These are phyloP conservation scores for Zizania latifolia DNA, from an alignment of 176 grass and related monocot genomes.

Conservation along the genomic window DNA sequence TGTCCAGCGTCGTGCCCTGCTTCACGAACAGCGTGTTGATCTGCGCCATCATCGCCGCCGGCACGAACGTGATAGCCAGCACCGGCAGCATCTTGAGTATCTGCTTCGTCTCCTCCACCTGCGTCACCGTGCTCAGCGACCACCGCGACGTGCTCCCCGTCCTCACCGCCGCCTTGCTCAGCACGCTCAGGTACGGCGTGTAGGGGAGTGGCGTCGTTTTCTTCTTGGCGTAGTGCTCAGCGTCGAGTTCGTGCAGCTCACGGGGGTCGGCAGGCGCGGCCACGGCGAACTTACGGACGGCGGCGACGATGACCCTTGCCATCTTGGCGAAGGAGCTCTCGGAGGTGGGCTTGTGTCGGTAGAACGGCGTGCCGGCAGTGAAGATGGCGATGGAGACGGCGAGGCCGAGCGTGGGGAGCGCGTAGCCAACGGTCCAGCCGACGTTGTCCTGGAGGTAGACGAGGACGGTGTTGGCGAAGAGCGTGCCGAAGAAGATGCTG, in stretches of 20 bases:
- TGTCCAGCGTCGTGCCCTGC: slow-evolving; percentile 80
- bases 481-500: slow-evolving; percentile 95
- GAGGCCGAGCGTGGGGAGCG: slow-evolving; percentile 69
- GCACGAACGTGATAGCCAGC: slow-evolving; percentile 62
- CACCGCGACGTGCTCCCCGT: slow-evolving; percentile 29
- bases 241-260: slow-evolving; percentile 63
- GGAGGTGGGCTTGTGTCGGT: slow-evolving; percentile 69
- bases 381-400: slow-evolving; percentile 71
- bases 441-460: slow-evolving; percentile 87
- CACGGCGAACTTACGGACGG: slow-evolving; percentile 43
- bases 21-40: slow-evolving; percentile 90
- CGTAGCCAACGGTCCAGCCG: slow-evolving; percentile 81
- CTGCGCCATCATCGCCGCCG: slow-evolving; percentile 66
- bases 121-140: slow-evolving; percentile 82
- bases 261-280: slow-evolving; percentile 31
- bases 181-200: slow-evolving; percentile 32
- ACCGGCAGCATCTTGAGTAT: slow-evolving; percentile 88
- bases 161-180: slow-evolving; percentile 76
- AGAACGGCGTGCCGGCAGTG: slow-evolving; percentile 62
- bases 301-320: slow-evolving; percentile 52
- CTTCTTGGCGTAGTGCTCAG: slow-evolving; percentile 45
- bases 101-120: slow-evolving; percentile 85
- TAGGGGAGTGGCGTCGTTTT: slow-evolving; percentile 28
- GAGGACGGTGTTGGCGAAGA: slow-evolving; percentile 76
- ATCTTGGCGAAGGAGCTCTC: slow-evolving; percentile 76